Percentiles rank a stretch among this genome's conserved stretches.
Evolutionary conservation across 1,284 basidiomycete species (phyloP).

Genomic region (Apiotrichum laibachii): DNA sequence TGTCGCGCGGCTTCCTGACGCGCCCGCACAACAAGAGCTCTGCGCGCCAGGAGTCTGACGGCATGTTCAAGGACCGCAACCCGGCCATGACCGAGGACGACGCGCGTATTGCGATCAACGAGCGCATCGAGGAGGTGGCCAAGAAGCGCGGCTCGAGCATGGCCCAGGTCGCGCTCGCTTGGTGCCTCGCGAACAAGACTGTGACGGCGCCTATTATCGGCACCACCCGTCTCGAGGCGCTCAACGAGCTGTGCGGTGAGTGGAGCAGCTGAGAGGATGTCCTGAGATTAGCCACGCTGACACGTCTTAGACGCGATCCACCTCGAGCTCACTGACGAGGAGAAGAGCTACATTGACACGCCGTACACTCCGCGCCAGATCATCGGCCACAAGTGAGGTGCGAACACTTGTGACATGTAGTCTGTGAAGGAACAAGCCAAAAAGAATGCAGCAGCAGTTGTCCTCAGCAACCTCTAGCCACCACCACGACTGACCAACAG

Average conservation of each 20-base stretch:
- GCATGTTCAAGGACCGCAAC: slow-evolving; percentile 12
- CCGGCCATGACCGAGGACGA: slow-evolving; percentile 8
- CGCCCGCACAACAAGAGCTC: slow-evolving; percentile 28
- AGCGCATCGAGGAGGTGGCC: slow-evolving; percentile 58
- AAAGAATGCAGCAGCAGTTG: no score
- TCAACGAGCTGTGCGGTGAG: slow-evolving; percentile 40
- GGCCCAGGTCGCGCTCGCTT: slow-evolving; percentile 61
- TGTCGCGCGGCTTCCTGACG: slow-evolving; percentile 34
- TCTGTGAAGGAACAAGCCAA: neutral
- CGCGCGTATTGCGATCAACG: slow-evolving; percentile 36
- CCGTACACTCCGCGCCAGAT: slow-evolving; percentile 48
- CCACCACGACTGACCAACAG: no score
- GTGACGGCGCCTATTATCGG: slow-evolving; percentile 48
- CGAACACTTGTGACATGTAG: neutral
- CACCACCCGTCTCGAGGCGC: slow-evolving; percentile 35
- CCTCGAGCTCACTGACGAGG: slow-evolving; percentile 55
- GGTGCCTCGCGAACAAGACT: slow-evolving; percentile 50
- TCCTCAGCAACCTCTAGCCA: no score
- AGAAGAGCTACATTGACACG: slow-evolving; percentile 56
- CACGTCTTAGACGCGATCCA: slow-evolving; percentile 14
- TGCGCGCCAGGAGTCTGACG: slow-evolving; percentile 27
- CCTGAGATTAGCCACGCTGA: neutral
- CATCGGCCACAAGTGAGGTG: neutral
- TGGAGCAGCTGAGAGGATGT: neutral
- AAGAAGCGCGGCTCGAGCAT: slow-evolving; percentile 58